Base-by-base conservation (phyloP, 371 early-diverging fungal species). In the Gilbertella persicaria region DNA sequence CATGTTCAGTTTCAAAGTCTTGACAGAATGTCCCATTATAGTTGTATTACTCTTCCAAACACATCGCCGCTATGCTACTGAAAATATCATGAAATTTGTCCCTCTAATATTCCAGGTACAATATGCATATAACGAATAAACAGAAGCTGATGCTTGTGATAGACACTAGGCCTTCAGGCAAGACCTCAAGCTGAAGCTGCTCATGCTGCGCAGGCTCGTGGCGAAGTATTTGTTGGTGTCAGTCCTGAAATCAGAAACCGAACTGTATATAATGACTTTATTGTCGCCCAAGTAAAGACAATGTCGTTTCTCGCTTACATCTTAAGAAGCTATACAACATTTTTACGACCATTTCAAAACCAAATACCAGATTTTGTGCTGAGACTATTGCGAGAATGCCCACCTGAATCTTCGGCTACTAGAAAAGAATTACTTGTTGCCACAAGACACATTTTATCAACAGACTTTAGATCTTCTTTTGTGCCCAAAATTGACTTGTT, bases 1-100 rank as follows among this genome's bases (percentile, higher is more conserved):
- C 55, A 67, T 91, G 66, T 82, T 77, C 54, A 94, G 94, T 55
- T 98, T 99, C 81, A 98, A 97, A 67, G 96, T 98, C 13, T 62
- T 98, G 56, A 93, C 94, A 0, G 99, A 99, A 59, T 95, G 96
- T 58, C 99, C 99, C 0, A 92, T 97, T 24, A 97, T 98, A 42
- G 90, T 98, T 14, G 98, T 96, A 1, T 73, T 97, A 8, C 71
- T 97, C 7, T 93, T 97, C 60, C 96, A 96, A 75, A 80, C 83
- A 5, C 82, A 94, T 74, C 82, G 90, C 24, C 83, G 88, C 44
- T 87, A 84, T 43, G 91, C 93, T 7, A 78, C 79, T 23, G 81
- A 80, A 24, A 92, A 92, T 56, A 89, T 96, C 13, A 84, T 84
- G 49, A 81, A 80, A 44, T 92, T 98, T 57, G 85, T 98, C 10